Base-by-base conservation (phyloP, 352 stramenopile genomes). In the Phytophthora pseudosyringae region DNA sequence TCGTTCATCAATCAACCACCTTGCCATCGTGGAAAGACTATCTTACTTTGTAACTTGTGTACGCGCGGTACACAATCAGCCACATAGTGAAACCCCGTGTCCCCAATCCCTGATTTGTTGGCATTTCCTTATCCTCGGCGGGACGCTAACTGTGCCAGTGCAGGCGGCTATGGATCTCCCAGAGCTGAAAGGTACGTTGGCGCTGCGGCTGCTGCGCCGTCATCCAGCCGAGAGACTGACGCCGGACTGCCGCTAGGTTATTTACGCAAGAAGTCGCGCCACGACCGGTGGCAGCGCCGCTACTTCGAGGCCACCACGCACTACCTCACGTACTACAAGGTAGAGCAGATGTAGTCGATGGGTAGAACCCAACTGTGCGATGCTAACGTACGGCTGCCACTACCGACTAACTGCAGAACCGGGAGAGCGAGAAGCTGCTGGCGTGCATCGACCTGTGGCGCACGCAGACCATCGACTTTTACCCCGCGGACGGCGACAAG, bases 251-350 rank as follows among this genome's bases (percentile, higher is more conserved):
- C 41, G 11, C 11, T 63, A 95, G 91, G 92, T 43, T 98, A 97
- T 72, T 76, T 98, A 75, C 84, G 92, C 69, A 98, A 98, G 75
- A 97, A 97, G 64, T 95, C 91, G 54, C 90, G 91, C 51, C 88
- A 97, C 67, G 89, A 95, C 38, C 88, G 90, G 39, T 98, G 96
- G 97, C 97, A 99, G 72, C 96, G 94, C 49, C 90, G 97, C 50
- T 99, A 98, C 82, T 99, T 99, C 71, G 97, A 99, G 82, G 98
- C 94, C 15, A 98, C 98, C 55, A 98, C 96, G 46, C 93, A 98
- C 79, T 98, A 98, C 75, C 80, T 99, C 26, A 98, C 97, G 10
- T 99, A 99, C 80, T 99, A 99, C 82, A 99, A 99, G 89, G 90
- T 97, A 49, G 31, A 26, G 16, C 28, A 40, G 12, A 4, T 59